Evolutionary conservation across 306 rosid genomes (phyloP).

Genomic region (Gastrolobium villosum): DNA sequence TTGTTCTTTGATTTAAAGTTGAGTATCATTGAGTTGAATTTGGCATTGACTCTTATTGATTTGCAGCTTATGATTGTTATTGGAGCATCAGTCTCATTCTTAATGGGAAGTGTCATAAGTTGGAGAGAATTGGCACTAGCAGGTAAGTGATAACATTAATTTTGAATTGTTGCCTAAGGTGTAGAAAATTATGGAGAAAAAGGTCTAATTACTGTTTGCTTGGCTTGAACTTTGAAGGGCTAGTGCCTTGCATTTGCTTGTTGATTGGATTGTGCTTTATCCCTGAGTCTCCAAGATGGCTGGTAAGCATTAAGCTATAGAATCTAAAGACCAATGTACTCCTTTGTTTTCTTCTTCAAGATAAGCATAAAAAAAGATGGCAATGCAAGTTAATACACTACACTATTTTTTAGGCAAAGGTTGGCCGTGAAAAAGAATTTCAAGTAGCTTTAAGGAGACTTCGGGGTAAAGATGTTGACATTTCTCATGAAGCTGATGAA

Average conservation of each 20-base stretch:
- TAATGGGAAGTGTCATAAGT: constrained; percentile 67
- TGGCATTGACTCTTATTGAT: constrained; percentile 23
- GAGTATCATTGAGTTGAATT: constrained; percentile 15
- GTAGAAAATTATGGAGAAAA: constrained; percentile 15
- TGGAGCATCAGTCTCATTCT: constrained; percentile 73
- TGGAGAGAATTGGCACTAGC: constrained; percentile 71
- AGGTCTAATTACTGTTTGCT: constrained; percentile 36
- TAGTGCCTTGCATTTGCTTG: constrained; percentile 72
- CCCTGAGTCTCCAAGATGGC: constrained; percentile 97
- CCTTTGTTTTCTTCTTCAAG: constrained; percentile 22
- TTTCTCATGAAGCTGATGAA: constrained; percentile 74
- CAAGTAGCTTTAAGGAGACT: constrained; percentile 71
- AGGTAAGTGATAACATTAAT: constrained; percentile 56
- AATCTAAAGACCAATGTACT: constrained; percentile 22
- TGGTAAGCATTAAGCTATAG: constrained; percentile 56
- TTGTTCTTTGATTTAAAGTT: neutral
- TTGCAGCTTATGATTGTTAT: constrained; percentile 71
- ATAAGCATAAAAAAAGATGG: neutral
- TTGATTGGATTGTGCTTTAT: constrained; percentile 75
- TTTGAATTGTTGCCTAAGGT: neutral
- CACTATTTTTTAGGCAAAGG: constrained; percentile 67
- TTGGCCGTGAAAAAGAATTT: constrained; percentile 64
- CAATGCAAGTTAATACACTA: constrained; percentile 5
- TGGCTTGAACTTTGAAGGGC: constrained; percentile 61
- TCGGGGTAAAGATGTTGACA: constrained; percentile 63